These are phyloP conservation scores for Suillus americanus DNA, from an alignment of 768 basidiomycete species.

Conservation along the genomic window DNA sequence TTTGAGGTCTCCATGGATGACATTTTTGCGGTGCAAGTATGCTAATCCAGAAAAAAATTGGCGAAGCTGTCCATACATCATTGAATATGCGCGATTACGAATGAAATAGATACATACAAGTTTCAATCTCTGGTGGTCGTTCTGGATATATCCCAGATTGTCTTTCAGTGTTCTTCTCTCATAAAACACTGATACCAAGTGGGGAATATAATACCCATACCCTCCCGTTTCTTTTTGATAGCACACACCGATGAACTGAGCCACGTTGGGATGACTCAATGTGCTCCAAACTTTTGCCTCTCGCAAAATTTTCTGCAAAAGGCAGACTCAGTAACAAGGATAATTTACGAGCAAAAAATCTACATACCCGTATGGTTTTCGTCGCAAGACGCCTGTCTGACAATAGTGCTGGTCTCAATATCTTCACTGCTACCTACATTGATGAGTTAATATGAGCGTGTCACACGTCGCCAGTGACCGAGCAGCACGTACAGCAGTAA, in stretches of 20 bases:
- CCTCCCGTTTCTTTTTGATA: constrained; percentile 16
- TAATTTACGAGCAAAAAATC: not conserved
- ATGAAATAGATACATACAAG: constrained; percentile 17
- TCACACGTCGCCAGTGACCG: not conserved
- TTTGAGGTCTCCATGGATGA: constrained; percentile 41
- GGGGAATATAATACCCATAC: constrained; percentile 16
- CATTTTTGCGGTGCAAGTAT: constrained; percentile 21
- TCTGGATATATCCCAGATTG: constrained; percentile 14
- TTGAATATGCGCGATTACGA: not conserved
- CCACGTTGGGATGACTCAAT: constrained; percentile 22
- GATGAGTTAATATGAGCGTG: not conserved
- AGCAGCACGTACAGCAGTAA: not conserved
- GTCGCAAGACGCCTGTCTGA: not conserved
- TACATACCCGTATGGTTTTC: not conserved
- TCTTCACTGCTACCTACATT: not conserved
- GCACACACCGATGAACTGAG: constrained; percentile 23
- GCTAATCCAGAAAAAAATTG: constrained; percentile 21
- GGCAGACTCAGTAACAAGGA: not conserved
- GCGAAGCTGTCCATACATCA: constrained; percentile 14
- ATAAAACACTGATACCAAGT: constrained; percentile 29
- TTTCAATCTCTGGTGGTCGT: constrained; percentile 15
- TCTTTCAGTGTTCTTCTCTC: constrained; percentile 19
- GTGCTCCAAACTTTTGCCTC: constrained; percentile 29
- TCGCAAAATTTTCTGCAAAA: constrained; percentile 26
- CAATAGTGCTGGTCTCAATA: not conserved